Evolutionary conservation across 2,329 filamentous ascomycete genomes (phyloP).

Genomic region (Metarhizium humberi): DNA sequence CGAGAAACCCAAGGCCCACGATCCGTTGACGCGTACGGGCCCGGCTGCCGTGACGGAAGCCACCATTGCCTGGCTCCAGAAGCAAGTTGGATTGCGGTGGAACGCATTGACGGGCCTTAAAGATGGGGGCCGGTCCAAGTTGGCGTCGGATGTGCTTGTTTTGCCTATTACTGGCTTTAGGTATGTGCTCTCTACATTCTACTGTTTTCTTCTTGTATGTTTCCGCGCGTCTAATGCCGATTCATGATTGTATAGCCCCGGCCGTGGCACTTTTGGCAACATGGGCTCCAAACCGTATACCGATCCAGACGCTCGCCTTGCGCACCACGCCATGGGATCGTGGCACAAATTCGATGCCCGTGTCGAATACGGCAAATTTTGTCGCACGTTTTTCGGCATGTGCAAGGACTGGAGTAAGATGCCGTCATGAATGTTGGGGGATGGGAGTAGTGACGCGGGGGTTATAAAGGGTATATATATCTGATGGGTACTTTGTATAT

Average conservation of each 20-base stretch:
- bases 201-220: not conserved
- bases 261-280: slow-evolving; percentile 14
- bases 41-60: slow-evolving; percentile 15
- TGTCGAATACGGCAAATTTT: slow-evolving; percentile 16
- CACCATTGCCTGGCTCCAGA: slow-evolving; percentile 12
- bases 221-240: not conserved
- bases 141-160: slow-evolving; percentile 12
- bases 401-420: slow-evolving; percentile 14
- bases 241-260: slow-evolving; percentile 2
- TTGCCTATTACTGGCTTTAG: slow-evolving; percentile 15
- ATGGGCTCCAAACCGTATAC: slow-evolving; percentile 15
- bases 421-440: not conserved
- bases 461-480: not conserved
- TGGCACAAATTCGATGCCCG: slow-evolving; percentile 12
- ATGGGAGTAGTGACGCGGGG: not conserved
- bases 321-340: slow-evolving; percentile 14
- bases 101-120: slow-evolving; percentile 13
- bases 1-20: slow-evolving; percentile 1
- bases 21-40: slow-evolving; percentile 14
- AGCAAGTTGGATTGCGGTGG: slow-evolving; percentile 12
- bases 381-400: slow-evolving; percentile 12
- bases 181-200: slow-evolving; percentile 3
- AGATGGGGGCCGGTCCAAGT: slow-evolving; percentile 13
- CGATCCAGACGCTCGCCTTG: slow-evolving; percentile 12
- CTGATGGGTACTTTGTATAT: not conserved